Conservation (phyloP, 2,329 filamentous ascomycete species). For the Arthrobotrys entomopaga region DNA sequence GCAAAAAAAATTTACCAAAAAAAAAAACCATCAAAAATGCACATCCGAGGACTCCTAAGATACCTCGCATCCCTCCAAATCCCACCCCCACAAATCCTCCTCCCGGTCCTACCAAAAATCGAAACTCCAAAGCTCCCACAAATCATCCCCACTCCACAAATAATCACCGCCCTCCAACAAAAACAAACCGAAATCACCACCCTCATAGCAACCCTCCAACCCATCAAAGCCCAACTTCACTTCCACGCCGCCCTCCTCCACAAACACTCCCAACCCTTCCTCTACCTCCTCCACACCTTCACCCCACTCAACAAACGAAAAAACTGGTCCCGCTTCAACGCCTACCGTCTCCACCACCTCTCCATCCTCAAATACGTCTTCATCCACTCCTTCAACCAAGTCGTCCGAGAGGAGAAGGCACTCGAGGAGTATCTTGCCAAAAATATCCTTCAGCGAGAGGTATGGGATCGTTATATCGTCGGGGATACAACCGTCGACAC, state of each 20-base stretch:
- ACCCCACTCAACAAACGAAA: slow-evolving; percentile 4
- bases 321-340: slow-evolving; percentile 27
- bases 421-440: slow-evolving; percentile 8
- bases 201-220: slow-evolving; percentile 11
- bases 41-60: neutral
- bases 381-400: neutral
- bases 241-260: slow-evolving; percentile 32
- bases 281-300: slow-evolving; percentile 37
- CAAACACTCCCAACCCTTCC: slow-evolving; percentile 35
- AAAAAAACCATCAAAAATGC: neutral
- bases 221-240: slow-evolving; percentile 26
- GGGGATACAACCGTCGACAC: slow-evolving; percentile 9
- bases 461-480: slow-evolving; percentile 5
- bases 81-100: neutral
- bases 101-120: neutral
- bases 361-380: slow-evolving; percentile 25
- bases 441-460: neutral
- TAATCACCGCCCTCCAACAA: neutral
- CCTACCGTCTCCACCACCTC: slow-evolving; percentile 28
- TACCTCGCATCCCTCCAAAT: neutral
- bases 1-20: too few relatives aligned
- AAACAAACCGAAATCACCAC: neutral
- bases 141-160: neutral
- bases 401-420: slow-evolving; percentile 16
- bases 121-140: slow-evolving; percentile 1